Evolutionary conservation across 2,329 filamentous ascomycete species (phyloP).

Genomic region (Verticillium albo-atrum): DNA sequence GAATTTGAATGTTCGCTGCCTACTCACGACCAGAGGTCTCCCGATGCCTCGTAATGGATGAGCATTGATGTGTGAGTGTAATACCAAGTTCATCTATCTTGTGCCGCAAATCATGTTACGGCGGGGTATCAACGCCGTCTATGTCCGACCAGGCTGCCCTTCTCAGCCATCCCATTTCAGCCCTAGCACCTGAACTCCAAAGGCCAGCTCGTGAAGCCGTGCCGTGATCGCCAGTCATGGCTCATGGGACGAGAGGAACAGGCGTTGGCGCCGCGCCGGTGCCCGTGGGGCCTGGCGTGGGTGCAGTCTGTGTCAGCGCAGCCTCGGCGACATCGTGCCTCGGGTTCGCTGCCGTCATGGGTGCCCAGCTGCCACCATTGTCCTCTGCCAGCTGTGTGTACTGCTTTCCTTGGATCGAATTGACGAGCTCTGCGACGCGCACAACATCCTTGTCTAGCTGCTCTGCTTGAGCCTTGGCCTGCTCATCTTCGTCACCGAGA

Average conservation of each 20-base stretch:
- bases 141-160: not conserved
- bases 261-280: not conserved
- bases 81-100: not conserved
- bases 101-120: not conserved
- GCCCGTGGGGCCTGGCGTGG: not conserved
- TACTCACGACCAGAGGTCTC: not conserved
- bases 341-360: slow-evolving; percentile 14
- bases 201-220: not conserved
- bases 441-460: slow-evolving; percentile 30
- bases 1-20: not conserved
- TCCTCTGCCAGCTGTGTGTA: slow-evolving; percentile 28
- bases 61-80: not conserved
- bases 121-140: not conserved
- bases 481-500: slow-evolving; percentile 31
- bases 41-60: too few relatives aligned
- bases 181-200: not conserved
- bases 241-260: not conserved
- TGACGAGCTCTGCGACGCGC: slow-evolving; percentile 27
- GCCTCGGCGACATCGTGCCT: not conserved
- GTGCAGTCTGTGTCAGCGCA: not conserved
- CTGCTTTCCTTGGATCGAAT: slow-evolving; percentile 24
- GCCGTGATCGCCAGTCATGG: not conserved
- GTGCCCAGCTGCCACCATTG: slow-evolving; percentile 32
- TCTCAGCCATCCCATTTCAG: not conserved
- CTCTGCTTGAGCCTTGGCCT: slow-evolving; percentile 28